Evolutionary conservation across 2,329 filamentous ascomycete species (phyloP).

Genomic region (Fusarium irregulare): DNA sequence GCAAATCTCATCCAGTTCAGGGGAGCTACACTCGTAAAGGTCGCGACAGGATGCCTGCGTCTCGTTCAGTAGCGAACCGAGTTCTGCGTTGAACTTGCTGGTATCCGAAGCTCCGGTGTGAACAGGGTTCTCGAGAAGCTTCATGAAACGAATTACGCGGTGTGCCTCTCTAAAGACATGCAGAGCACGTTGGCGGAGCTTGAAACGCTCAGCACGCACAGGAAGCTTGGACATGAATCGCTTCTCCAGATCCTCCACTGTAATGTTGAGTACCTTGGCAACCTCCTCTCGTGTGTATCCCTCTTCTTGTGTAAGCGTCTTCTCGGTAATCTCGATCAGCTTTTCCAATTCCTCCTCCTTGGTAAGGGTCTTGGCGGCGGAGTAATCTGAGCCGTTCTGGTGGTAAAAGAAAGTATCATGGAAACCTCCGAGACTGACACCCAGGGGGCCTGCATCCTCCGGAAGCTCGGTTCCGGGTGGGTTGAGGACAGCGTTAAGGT

Average conservation of each 20-base stretch:
- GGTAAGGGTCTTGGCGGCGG: slow-evolving; percentile 57
- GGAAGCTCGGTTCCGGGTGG: slow-evolving; percentile 71
- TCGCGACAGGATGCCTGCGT: slow-evolving; percentile 90
- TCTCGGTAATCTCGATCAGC: slow-evolving; percentile 75
- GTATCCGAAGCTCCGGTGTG: slow-evolving; percentile 62
- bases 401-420: slow-evolving; percentile 81
- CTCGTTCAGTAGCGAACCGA: slow-evolving; percentile 87
- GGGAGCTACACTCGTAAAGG: slow-evolving; percentile 90
- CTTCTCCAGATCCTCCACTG: slow-evolving; percentile 76
- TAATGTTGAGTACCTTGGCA: slow-evolving; percentile 74
- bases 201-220: slow-evolving; percentile 87
- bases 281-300: slow-evolving; percentile 93
- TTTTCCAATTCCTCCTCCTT: slow-evolving; percentile 76
- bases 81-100: slow-evolving; percentile 69
- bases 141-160: slow-evolving; percentile 85
- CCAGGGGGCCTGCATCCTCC: slow-evolving; percentile 83
- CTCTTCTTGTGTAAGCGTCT: slow-evolving; percentile 79
- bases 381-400: slow-evolving; percentile 53
- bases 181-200: slow-evolving; percentile 84
- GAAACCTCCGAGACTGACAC: slow-evolving; percentile 85
- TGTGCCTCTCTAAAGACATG: slow-evolving; percentile 93
- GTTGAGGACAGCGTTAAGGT: slow-evolving; percentile 69
- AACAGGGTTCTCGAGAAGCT: slow-evolving; percentile 71
- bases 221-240: slow-evolving; percentile 90
- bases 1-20: slow-evolving; percentile 92